phyloP scores from a whole-genome alignment of 352 stramenopile species.

The Hyaloperonospora arabidopsidis region DNA sequence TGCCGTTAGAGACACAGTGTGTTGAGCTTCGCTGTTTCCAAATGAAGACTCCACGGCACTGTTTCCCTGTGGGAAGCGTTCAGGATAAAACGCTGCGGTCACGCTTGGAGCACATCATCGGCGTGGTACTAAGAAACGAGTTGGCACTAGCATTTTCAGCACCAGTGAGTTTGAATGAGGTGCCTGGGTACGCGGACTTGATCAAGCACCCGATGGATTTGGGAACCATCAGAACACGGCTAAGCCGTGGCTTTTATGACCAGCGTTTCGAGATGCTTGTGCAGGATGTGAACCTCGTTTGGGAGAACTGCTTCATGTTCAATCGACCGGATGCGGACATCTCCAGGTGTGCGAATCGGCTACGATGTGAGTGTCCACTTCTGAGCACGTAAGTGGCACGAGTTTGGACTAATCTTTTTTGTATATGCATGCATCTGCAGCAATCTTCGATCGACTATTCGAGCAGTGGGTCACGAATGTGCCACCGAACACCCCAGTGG shows the following conservation, averaged over 20 bases:
- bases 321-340: conserved; percentile 76
- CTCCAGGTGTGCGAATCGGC: conserved; percentile 63
- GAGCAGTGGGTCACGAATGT: conserved; percentile 65
- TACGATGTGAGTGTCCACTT: conserved; percentile 55
- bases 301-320: conserved; percentile 82
- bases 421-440: conserved; percentile 24
- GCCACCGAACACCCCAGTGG: conserved; percentile 40
- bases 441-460: conserved; percentile 74
- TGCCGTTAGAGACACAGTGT: conserved; percentile 21
- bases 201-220: conserved; percentile 88
- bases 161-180: conserved; percentile 57
- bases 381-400: background rate
- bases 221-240: conserved; percentile 76
- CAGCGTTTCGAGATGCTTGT: conserved; percentile 44
- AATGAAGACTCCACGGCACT: conserved; percentile 28
- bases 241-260: conserved; percentile 60
- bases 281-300: conserved; percentile 70
- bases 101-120: conserved; percentile 57
- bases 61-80: conserved; percentile 19
- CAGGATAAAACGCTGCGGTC: conserved; percentile 44
- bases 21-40: conserved; percentile 58
- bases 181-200: conserved; percentile 62
- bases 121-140: conserved; percentile 55
- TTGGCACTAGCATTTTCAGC: conserved; percentile 56
- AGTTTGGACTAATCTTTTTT: conserved; percentile 7